Evolutionary conservation across 2,329 filamentous ascomycete genomes (phyloP).

Genomic region (Apiospora malaysiana): DNA sequence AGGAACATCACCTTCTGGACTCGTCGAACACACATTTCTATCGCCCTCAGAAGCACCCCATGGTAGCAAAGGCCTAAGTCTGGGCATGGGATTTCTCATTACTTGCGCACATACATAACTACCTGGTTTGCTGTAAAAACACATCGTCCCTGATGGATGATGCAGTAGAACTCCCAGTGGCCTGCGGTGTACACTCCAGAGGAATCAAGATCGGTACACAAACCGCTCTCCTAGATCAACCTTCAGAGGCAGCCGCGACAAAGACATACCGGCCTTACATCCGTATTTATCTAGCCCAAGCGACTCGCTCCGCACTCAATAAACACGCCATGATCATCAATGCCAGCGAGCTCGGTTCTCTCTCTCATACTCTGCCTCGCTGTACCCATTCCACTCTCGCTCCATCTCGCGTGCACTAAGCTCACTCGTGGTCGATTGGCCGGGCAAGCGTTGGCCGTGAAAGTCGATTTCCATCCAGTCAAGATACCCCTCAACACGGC

Average conservation of each 20-base stretch:
- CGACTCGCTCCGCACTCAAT: not conserved
- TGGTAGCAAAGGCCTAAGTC: no score
- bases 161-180: not conserved
- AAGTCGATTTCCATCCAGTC: constrained; percentile 39
- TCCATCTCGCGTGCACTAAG: constrained; percentile 35
- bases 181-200: not conserved
- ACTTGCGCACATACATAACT: not conserved
- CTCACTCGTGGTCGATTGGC: constrained; percentile 39
- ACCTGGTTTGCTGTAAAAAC: not conserved
- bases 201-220: not conserved
- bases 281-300: not conserved
- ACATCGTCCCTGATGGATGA: not conserved
- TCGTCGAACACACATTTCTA: no score
- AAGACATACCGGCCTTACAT: not conserved
- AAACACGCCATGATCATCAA: not conserved
- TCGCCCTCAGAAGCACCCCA: no score
- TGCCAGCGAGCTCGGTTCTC: constrained; percentile 31
- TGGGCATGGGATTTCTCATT: not conserved
- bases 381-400: constrained; percentile 39
- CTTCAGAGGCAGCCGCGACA: not conserved
- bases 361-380: constrained; percentile 37
- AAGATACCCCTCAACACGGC: constrained; percentile 41
- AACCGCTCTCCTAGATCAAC: no score
- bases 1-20: no score
- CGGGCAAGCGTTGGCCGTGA: constrained; percentile 30